Evolutionary conservation across 805 yeast species (phyloP), one percentile per base, ranked within the genome.

Genomic region (Saccharomycopsis sp.): DNA sequence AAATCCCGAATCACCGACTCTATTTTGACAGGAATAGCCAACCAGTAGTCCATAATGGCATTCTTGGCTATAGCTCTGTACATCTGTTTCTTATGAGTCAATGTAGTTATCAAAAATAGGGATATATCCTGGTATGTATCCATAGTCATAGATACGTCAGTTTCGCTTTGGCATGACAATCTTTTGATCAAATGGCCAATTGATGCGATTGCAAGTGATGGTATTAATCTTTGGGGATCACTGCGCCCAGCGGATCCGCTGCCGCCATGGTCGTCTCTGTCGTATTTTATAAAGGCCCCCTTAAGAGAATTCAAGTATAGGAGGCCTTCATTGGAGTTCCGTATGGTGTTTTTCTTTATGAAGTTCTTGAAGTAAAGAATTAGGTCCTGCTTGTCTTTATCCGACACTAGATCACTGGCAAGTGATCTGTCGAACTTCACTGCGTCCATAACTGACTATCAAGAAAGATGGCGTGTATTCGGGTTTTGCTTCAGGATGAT

Each of bases 11-110:
- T 16, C 29, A 64, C 64, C 15, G 62, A 56, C 56, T 75, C 76
- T 15, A 69, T 64, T 21, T 68, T 68, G 8, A 57, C 40, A 9
- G 75, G 72, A 54, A 71, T 63, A 14, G 70, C 70, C 20, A 72
- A 61, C 77, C 77, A 75, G 57, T 69, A 64, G 51, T 72, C 77
- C 14, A 64, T 62, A 9, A 73, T 47, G 16, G 56, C 23, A 24
- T 50, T 55, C 16, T 37, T 37, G n/a, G 51, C 34, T 5, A 23
- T 21, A 2, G 24, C 21, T n/a, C 29, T n/a, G 24, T 47, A 51
- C 7, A 40, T 51, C 18, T 16, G 16, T 8, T 54, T 52, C n/a
- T 44, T 47, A 18, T 51, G 51, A 8, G 29, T 44, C 12, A 59
- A 37, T 3, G 23, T 21, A 3, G 51, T n/a, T n/a, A 59, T 21